Percentiles rank a stretch among this genome's conserved stretches.
Conservation (phyloP, 2,329 filamentous ascomycete genomes). For the Eutypella sp. region DNA sequence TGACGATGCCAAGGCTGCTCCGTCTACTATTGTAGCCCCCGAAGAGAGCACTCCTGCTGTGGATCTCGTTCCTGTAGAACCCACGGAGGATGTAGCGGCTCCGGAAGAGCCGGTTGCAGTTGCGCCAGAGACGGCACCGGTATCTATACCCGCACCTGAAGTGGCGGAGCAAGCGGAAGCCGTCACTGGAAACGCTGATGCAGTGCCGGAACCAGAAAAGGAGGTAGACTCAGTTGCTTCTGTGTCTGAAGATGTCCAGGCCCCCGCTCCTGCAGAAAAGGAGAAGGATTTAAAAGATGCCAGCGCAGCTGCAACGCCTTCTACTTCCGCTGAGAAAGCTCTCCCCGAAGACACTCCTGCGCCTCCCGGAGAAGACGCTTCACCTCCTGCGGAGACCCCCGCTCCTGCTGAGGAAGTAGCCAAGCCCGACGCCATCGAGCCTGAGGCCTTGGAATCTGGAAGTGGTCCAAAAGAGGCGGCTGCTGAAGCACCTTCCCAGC, state of each 20-base stretch:
- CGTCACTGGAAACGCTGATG: background rate
- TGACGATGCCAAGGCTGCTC: background rate
- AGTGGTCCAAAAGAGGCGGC: background rate
- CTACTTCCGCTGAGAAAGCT: background rate
- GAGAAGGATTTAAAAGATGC: background rate
- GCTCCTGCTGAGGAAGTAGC: background rate
- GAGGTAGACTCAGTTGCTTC: background rate
- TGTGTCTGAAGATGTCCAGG: background rate
- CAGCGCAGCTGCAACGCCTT: background rate
- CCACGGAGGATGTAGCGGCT: background rate
- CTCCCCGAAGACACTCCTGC: background rate
- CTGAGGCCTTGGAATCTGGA: background rate
- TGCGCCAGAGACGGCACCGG: background rate
- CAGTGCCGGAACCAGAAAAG: background rate
- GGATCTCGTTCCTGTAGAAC: background rate
- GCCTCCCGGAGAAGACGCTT: background rate
- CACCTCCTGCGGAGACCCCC: background rate
- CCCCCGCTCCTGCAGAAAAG: background rate
- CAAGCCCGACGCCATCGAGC: background rate
- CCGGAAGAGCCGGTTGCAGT: background rate
- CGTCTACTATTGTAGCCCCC: background rate
- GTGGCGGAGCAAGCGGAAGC: background rate
- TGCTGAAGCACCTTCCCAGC: background rate
- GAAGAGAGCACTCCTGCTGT: background rate
- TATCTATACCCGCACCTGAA: too few relatives aligned